Conservation (phyloP, 305 asterid species). For the Fraxinus baroniana region DNA sequence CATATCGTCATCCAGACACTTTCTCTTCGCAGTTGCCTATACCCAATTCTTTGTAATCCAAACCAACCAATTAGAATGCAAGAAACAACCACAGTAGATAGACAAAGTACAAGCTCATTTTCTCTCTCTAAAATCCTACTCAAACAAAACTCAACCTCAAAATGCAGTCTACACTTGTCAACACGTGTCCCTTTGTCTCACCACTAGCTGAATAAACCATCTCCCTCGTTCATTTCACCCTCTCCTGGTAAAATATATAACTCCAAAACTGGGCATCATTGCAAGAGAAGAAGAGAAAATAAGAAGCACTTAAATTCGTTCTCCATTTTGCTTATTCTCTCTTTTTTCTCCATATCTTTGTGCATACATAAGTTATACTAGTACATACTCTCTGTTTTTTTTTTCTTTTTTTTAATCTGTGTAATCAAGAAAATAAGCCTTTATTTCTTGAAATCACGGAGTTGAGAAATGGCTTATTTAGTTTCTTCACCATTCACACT, state of each 20-base stretch:
- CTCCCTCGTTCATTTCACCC: conserved; percentile 21
- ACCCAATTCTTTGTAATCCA: conserved; percentile 49
- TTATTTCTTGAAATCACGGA: conserved; percentile 23
- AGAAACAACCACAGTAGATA: conserved; percentile 38
- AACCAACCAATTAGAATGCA: conserved; percentile 67
- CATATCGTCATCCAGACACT: conserved; percentile 43
- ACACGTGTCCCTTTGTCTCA: conserved; percentile 62
- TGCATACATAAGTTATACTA: not conserved
- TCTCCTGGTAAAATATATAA: conserved; percentile 20
- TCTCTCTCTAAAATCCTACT: conserved; percentile 23
- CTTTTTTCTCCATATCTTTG: not conserved
- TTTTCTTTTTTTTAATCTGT: not conserved
- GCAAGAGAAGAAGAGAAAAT: not conserved
- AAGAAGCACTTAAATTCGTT: not conserved
- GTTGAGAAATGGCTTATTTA: conserved; percentile 74
- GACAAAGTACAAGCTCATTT: conserved; percentile 21
- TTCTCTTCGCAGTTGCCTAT: conserved; percentile 25
- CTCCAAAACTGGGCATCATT: conserved; percentile 5
- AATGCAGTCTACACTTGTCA: conserved; percentile 30
- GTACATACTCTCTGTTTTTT: not conserved
- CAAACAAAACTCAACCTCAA: conserved; percentile 48
- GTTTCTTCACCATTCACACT: conserved; percentile 79
- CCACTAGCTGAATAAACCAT: conserved; percentile 53
- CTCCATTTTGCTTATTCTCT: not conserved
- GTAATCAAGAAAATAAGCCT: conserved; percentile 28